These are phyloP conservation scores for Xylaria sp. DNA, from an alignment of 2,329 filamentous ascomycete genomes.

Conservation along the genomic window DNA sequence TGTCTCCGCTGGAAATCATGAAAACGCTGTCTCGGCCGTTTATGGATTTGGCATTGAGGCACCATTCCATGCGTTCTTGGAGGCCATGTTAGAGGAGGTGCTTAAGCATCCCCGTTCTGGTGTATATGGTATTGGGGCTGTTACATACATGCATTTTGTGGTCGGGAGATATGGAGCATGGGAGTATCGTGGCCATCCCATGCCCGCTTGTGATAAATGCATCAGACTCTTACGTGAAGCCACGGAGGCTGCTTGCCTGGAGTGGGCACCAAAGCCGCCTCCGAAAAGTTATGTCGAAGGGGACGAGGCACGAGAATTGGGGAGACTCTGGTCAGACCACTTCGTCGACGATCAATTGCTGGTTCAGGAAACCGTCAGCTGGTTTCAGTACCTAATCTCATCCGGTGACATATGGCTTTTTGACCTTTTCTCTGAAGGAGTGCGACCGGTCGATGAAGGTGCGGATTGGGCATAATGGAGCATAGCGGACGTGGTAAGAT, in stretches of 20 bases:
- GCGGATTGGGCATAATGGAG: slow-evolving; percentile 30
- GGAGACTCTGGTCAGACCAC: slow-evolving; percentile 32
- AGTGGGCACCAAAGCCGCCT: slow-evolving; percentile 28
- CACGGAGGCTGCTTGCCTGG: slow-evolving; percentile 24
- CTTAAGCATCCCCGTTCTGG: slow-evolving; percentile 24
- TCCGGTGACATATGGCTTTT: slow-evolving; percentile 34
- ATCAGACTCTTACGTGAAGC: slow-evolving; percentile 18
- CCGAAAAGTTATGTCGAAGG: slow-evolving; percentile 31
- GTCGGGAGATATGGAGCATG: slow-evolving; percentile 29
- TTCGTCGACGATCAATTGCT: slow-evolving; percentile 26
- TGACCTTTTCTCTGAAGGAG: slow-evolving; percentile 30
- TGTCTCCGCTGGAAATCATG: slow-evolving; percentile 30
- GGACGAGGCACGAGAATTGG: slow-evolving; percentile 21
- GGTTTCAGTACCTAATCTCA: slow-evolving; percentile 33
- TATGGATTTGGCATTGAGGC: slow-evolving; percentile 27
- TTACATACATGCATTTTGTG: slow-evolving; percentile 31
- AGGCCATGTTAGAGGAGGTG: slow-evolving; percentile 28
- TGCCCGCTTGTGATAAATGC: slow-evolving; percentile 23
- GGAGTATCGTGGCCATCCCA: slow-evolving; percentile 32
- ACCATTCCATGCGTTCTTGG: slow-evolving; percentile 33
- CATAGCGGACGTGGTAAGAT: neutral
- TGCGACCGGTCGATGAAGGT: slow-evolving; percentile 24
- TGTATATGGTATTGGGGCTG: slow-evolving; percentile 25
- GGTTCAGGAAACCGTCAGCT: slow-evolving; percentile 26
- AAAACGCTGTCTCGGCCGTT: slow-evolving; percentile 29